Evolutionary conservation across 345 rosid genomes (phyloP), one percentile per base, ranked within the genome.

Genomic region (Eucalyptus regnans): DNA sequence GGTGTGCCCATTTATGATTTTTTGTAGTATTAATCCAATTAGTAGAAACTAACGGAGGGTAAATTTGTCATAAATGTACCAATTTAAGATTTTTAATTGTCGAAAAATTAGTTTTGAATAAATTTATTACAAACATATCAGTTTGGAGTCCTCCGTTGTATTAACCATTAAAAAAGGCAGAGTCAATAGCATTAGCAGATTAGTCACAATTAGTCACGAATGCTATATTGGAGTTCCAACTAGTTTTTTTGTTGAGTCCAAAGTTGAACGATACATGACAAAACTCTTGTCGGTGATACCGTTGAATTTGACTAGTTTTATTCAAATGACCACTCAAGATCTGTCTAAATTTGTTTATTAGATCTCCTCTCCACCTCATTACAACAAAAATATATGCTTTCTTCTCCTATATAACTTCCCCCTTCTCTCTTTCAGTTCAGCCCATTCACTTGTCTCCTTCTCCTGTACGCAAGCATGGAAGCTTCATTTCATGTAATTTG

Each of bases 31-130:
- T 52, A 18, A 52, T 52, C 4, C 0, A 52, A 52, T 52, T 52
- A 52, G 10, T 0, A 0, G 0, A 52, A 52, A 52, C 1, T 52
- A 52, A 52, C 0, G 0, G 0, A 52, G 0, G 25, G 2, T 52
- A 18, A 52, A 52, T 52, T 18, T 52, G 0, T 33, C 4, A 52
- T 52, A 52, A 52, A 52, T 7, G 2, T 52, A 52, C 0, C 4
- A 18, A 52, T 52, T 51, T 51, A 52, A 52, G 23, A 0, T 52
- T 52, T 52, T 52, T 52, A 52, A 18, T 52, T 52, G 2, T 3
- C 58, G 2, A 18, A 52, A 52, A 18, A 52, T 52, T 52, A 52
- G 2, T 52, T 52, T 2, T 18, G 23, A 52, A 52, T 52, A 18
- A 52, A 52, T 52, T 52, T 52, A 0, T 3, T 52, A 52, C 0